Base-by-base conservation (phyloP, 1,139 yeast genomes). In the Suhomyces atakaporum region DNA sequence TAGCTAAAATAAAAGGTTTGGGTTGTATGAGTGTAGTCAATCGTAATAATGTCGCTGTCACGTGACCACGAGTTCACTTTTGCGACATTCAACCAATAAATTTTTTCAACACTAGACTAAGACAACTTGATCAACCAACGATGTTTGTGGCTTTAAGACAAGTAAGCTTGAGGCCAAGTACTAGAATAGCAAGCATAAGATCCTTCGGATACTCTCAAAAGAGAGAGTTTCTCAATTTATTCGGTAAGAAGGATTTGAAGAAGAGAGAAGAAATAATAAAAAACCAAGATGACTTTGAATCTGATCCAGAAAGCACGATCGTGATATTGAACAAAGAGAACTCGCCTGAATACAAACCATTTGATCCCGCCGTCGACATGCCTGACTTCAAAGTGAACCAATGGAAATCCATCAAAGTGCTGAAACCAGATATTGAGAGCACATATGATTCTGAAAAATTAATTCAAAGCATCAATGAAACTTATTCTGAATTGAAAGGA, bases 221-320 rank as follows among this genome's bases (percentile, higher is more conserved):
- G 8, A 36, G 43, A 22, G 34, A 33, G 10, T 53, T 56, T 33
- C 44, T 56, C 33, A 49, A 53, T 36, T 35, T 56, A 7, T 56
- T 56, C 29, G 58, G 58, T 3, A 47, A 53, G 33, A 47, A 47
- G 27, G 59, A 53, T 15, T 39, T 50, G 29, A 46, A 54, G 30
- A 53, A 51, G 40, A 46, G 49, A 46, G 62, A 64, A 39, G 72
- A 69, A 25, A 53, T 70, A 38, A 55, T 67, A 35, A 57, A 66
- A 45, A 69, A 68, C 31, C 75, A 70, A 54, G 71, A 69, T 46
- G 58, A 66, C 27, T 62, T 53, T 40, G 67, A 62, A 42, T 54
- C 57, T 13, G 68, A 62, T 33, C 59, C 63, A 7, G 52, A 51
- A 16, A 53, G 63, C 25, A 66, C 66, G 40, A 62, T 71, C 33